Evolutionary conservation across 345 rosid species (phyloP).

Genomic region (Excoecaria cochinchinensis): DNA sequence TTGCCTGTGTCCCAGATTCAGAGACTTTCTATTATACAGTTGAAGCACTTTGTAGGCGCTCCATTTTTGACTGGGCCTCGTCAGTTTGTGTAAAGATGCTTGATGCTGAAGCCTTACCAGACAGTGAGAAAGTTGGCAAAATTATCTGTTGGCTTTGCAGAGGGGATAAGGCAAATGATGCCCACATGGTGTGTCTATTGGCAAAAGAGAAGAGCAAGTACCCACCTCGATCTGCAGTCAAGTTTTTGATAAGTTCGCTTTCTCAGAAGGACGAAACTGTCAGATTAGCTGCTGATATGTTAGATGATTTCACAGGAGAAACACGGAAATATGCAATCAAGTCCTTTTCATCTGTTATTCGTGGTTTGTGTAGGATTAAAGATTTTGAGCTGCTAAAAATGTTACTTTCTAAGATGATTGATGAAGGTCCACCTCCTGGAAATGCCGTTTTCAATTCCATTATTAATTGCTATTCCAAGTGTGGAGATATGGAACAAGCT

Average conservation of each 20-base stretch:
- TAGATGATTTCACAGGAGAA: conserved; percentile 50
- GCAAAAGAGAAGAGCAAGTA: conserved; percentile 48
- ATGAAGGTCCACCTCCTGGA: conserved; percentile 77
- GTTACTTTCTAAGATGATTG: conserved; percentile 55
- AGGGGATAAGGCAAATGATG: conserved; percentile 55
- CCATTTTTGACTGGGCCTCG: conserved; percentile 50
- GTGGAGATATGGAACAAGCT: conserved; percentile 57
- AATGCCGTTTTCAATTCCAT: conserved; percentile 68
- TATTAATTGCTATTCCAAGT: conserved; percentile 54
- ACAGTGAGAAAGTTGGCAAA: conserved; percentile 49
- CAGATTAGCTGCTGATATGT: conserved; percentile 52
- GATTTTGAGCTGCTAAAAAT: too few relatives aligned
- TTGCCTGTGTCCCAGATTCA: conserved; percentile 49
- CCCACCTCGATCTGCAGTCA: conserved; percentile 46
- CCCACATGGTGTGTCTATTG: conserved; percentile 45
- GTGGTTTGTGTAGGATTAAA: conserved; percentile 62
- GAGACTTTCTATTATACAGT: conserved; percentile 58
- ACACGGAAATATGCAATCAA: conserved; percentile 54
- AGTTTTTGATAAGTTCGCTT: conserved; percentile 49
- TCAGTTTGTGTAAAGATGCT: conserved; percentile 75
- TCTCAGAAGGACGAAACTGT: conserved; percentile 58
- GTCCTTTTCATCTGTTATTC: conserved; percentile 67
- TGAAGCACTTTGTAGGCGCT: conserved; percentile 60
- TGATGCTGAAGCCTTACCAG: conserved; percentile 46
- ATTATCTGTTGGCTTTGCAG: conserved; percentile 70